Base-by-base conservation (phyloP, 805 yeast species). In the Saturnispora besseyi region DNA sequence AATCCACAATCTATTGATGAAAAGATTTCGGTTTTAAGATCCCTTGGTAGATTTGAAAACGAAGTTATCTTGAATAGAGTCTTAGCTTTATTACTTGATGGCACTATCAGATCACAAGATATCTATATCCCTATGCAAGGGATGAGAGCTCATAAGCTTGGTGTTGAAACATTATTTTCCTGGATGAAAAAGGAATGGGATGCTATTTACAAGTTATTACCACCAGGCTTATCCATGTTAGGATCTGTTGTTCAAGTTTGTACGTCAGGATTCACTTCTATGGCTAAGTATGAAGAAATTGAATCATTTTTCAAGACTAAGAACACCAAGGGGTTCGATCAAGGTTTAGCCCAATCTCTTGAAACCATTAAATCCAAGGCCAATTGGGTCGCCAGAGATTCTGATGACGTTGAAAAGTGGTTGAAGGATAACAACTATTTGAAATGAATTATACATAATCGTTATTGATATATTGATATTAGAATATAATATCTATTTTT, bases 171-270 rank as follows among this genome's bases (percentile, higher is more conserved):
- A 11, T 68, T 83, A 56, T 90, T 90, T 87, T 49, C 60, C 15
- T 91, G 96, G 96, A 61, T 80, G 57, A 60, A 66, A 18, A 59
- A 52, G 12, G 82, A 90, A 66, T 91, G 95, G 91, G 88, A 79
- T 51, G 75, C 71, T 42, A 62, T 91, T 53, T 68, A 69, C 58
- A 74, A 78, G 63, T 71, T 75, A 60, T 76, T 88, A 62, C 96
- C 97, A 46, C 87, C 95, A 13, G 84, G 87, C 11, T 75, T 84
- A 55, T 75, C 88, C 24, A 79, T 89, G 87, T 73, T 91, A 59
- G 84, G 91, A 21, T 72, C 82, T 18, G 81, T 93, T 51, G 84
- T 91, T 37, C 71, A 74, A 31, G 55, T 84, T 33, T 69, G 82
- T 44, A 75, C 86, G 43, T 68, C 56, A 50, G 68, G 62, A 40